Base-by-base conservation (phyloP, 2,329 filamentous ascomycete species). In the Thelonectria discophora region DNA sequence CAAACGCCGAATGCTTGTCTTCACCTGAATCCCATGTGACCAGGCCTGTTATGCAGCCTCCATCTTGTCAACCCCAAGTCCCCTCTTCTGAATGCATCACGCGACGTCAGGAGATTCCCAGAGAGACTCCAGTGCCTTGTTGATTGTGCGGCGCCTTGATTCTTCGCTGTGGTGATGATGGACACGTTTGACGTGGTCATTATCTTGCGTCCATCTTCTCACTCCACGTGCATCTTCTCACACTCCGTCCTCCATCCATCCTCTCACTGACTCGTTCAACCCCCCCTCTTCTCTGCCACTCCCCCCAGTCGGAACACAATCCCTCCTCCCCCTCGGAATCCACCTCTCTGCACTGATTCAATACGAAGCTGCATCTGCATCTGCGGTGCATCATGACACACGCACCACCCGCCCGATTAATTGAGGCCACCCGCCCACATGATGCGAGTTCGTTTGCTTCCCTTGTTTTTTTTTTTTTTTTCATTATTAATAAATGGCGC, bases 21-120 rank as follows among this genome's bases (percentile, higher is more conserved):
- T n/a, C n/a, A n/a, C n/a, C n/a, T n/a, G n/a, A n/a, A n/a, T 40
- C 11, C 37, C n/a, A 40, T 7, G 11, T 40, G 37, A 18, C 42
- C 5, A 21, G 3, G 13, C 24, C 12, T 17, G 18, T 39, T 10
- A 34, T 20, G 18, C 52, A 55, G 18, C 42, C 21, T n/a, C n/a
- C n/a, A n/a, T n/a, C n/a, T n/a, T n/a, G n/a, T n/a, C n/a, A n/a
- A n/a, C n/a, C n/a, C n/a, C n/a, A n/a, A n/a, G n/a, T 7, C 24
- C 7, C 24, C 24, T 24, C 24, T 13, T 47, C 5, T 49, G 42
- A 27, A 6, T 27, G 39, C 40, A 54, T 54, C 56, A 48, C 50
- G 43, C 56, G 43, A 59, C 43, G 49, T 59, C 56, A 59, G 56
- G 49, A 59, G 56, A 59, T 34, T 15, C n/a, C 20, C 21, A 30